phyloP scores from a whole-genome alignment of 2,329 filamentous ascomycete genomes.

The Colletotrichum incanum region DNA sequence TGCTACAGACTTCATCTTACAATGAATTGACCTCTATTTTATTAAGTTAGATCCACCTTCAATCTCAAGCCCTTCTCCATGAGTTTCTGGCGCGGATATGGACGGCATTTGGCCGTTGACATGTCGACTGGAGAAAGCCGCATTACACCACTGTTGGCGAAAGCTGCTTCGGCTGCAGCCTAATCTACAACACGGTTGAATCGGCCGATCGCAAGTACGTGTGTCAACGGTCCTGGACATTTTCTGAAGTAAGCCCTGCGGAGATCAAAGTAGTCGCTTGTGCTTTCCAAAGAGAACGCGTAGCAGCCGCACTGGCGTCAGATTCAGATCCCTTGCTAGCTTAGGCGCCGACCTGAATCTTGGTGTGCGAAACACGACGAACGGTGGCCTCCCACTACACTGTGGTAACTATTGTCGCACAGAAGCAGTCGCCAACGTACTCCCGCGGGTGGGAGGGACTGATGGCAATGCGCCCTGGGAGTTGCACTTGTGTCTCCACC shows the following conservation, averaged over 20 bases:
- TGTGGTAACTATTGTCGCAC: neutral
- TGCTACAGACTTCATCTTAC: neutral
- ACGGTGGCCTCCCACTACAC: neutral
- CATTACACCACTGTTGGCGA: neutral
- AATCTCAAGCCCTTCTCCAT: neutral
- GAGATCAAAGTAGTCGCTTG: neutral
- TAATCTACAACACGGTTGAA: neutral
- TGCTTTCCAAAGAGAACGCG: neutral
- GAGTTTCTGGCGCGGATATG: neutral
- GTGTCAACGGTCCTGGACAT: neutral
- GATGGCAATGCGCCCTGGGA: neutral
- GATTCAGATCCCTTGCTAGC: neutral
- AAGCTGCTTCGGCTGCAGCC: neutral
- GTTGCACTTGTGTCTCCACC: neutral
- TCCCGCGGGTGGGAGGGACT: neutral
- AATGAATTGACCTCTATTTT: neutral
- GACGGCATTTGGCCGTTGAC: neutral
- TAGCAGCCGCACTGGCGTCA: neutral
- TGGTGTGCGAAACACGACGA: neutral
- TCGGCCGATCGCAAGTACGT: neutral
- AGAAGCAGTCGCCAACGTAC: neutral
- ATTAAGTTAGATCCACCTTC: neutral
- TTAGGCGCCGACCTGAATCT: neutral
- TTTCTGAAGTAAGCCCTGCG: neutral
- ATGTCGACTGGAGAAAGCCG: too few relatives aligned